Evolutionary conservation across 495 filamentous ascomycete genomes (phyloP).

Genomic region (Neurospora sp.): DNA sequence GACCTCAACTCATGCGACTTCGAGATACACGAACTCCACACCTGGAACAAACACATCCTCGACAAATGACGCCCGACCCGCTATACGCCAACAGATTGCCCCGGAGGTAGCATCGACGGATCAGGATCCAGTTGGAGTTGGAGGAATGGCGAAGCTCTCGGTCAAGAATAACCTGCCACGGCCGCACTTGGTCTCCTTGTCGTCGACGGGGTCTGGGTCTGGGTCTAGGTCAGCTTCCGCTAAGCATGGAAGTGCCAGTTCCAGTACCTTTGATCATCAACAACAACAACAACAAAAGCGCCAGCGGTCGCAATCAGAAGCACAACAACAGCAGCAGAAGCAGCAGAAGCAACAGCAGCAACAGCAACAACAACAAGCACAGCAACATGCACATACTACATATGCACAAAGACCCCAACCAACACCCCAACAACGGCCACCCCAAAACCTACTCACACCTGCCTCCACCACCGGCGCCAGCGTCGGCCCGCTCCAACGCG

Average conservation of each 20-base stretch:
- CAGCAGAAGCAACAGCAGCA: background rate
- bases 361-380: background rate
- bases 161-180: background rate
- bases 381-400: background rate
- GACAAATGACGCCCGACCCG: conserved; percentile 2
- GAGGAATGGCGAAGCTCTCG: background rate
- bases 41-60: background rate
- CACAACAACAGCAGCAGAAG: background rate
- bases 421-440: conserved; percentile 7
- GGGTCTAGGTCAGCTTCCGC: background rate
- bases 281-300: background rate
- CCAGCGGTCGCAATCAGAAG: background rate
- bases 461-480: conserved; percentile 22
- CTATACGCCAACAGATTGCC: background rate
- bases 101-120: conserved; percentile 2
- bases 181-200: background rate
- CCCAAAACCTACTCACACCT: conserved; percentile 25
- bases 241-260: background rate
- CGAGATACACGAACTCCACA: background rate
- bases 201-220: background rate
- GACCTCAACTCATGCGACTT: background rate
- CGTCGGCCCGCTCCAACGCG: conserved; percentile 21
- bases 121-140: background rate
- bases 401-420: background rate
- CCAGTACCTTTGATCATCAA: background rate